Conservation (phyloP, 352 stramenopile genomes). For the Phytophthora nicotianae region DNA sequence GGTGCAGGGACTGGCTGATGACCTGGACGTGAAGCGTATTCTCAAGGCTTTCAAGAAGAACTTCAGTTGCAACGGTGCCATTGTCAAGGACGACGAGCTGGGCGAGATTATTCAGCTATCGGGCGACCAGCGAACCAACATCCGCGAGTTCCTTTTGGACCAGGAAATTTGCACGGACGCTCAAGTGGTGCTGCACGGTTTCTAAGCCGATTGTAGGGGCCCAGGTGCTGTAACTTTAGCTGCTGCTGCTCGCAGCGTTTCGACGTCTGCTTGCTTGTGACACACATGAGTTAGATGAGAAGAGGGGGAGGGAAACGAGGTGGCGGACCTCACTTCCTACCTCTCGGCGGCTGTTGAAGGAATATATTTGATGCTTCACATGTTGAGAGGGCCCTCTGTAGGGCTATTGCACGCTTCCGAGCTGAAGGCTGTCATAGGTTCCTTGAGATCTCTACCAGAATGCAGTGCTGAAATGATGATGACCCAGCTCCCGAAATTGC, state of each 20-base stretch:
- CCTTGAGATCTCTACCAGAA: background rate
- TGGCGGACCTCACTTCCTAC: slow-evolving; percentile 4
- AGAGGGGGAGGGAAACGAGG: slow-evolving; percentile 5
- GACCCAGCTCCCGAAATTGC: slow-evolving; percentile 1
- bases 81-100: slow-evolving; percentile 98
- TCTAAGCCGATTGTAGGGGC: slow-evolving; percentile 74
- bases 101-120: slow-evolving; percentile 99
- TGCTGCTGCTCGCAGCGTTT: slow-evolving; percentile 13
- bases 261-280: slow-evolving; percentile 10
- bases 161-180: slow-evolving; percentile 98
- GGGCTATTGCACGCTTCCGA: slow-evolving; percentile 19
- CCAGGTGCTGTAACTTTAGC: slow-evolving; percentile 13
- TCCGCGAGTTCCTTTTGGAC: slow-evolving; percentile 99
- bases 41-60: slow-evolving; percentile 99
- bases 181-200: slow-evolving; percentile 97
- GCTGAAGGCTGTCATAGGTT: background rate
- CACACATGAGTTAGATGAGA: slow-evolving; percentile 26
- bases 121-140: slow-evolving; percentile 99
- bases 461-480: background rate
- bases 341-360: slow-evolving; percentile 32
- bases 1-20: slow-evolving; percentile 96
- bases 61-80: slow-evolving; percentile 99
- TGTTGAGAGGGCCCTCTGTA: slow-evolving; percentile 17
- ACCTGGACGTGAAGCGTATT: slow-evolving; percentile 99
- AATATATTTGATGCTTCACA: slow-evolving; percentile 56